phyloP scores from a whole-genome alignment of 495 filamentous ascomycete genomes.

The Jackrogersella minutella region DNA sequence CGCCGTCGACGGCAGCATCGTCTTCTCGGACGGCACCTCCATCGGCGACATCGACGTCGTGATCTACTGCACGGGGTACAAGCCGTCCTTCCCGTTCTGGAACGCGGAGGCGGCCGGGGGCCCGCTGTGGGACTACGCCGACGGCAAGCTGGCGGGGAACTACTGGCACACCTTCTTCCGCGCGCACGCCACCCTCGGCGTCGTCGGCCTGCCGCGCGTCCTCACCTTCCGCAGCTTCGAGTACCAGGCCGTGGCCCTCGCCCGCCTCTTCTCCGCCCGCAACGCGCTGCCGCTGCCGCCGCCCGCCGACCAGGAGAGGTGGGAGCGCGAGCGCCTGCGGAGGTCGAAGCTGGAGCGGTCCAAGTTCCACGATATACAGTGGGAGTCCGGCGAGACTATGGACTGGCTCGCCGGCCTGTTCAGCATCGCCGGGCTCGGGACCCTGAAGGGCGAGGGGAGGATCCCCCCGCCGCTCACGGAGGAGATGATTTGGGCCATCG shows the following conservation, averaged over 20 bases:
- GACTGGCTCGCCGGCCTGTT: constrained; percentile 53
- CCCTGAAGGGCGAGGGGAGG: constrained; percentile 53
- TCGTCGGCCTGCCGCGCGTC: constrained; percentile 54
- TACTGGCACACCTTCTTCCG: constrained; percentile 59
- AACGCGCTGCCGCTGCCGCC: constrained; percentile 45
- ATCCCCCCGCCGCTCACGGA: constrained; percentile 53
- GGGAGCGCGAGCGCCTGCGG: constrained; percentile 49
- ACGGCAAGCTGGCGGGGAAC: constrained; percentile 41
- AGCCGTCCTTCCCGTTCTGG: constrained; percentile 59
- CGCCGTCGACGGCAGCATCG: constrained; percentile 44
- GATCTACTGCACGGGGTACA: constrained; percentile 61
- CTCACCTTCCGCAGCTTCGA: constrained; percentile 61
- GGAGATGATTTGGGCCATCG: constrained; percentile 56
- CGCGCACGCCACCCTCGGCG: constrained; percentile 50
- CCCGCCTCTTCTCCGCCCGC: constrained; percentile 53
- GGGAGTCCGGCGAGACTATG: constrained; percentile 55
- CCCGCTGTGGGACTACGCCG: constrained; percentile 51
- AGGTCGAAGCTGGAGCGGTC: constrained; percentile 32
- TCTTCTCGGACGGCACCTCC: constrained; percentile 55
- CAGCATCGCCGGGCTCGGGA: constrained; percentile 52
- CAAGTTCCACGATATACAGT: constrained; percentile 59
- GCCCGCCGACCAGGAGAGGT: constrained; percentile 46
- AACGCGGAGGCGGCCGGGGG: constrained; percentile 50
- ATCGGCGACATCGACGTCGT: constrained; percentile 52
- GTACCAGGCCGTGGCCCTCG: constrained; percentile 60